Percentiles rank a stretch among this genome's conserved stretches.
These are phyloP conservation scores for Argentina anserina DNA, from an alignment of 306 rosid genomes.

Conservation along the genomic window DNA sequence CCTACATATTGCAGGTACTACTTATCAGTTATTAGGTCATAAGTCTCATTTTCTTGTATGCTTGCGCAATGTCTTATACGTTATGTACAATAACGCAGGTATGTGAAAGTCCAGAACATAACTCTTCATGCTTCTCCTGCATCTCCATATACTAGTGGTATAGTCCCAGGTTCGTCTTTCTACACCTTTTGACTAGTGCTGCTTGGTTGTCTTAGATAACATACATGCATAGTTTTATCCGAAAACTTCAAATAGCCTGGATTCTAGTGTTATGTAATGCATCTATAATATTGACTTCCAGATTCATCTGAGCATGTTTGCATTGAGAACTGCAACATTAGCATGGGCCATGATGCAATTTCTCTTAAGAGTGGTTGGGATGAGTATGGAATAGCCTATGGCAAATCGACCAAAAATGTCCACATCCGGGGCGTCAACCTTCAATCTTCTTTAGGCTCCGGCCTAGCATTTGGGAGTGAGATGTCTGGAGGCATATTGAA, in stretches of 20 bases:
- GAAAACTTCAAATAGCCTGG: not conserved
- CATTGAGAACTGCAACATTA: slow-evolving; percentile 57
- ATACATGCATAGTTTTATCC: not conserved
- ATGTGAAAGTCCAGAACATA: slow-evolving; percentile 46
- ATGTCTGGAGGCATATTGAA: slow-evolving; percentile 67
- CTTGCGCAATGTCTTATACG: not conserved
- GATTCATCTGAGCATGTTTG: slow-evolving; percentile 58
- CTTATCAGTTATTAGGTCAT: not conserved
- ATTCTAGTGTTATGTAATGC: not conserved
- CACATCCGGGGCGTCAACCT: slow-evolving; percentile 43
- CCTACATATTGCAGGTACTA: slow-evolving; percentile 67
- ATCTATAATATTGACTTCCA: slow-evolving; percentile 20
- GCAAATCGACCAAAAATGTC: slow-evolving; percentile 42
- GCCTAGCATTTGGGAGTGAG: slow-evolving; percentile 57
- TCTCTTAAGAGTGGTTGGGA: slow-evolving; percentile 77
- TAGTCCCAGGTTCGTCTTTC: slow-evolving; percentile 57
- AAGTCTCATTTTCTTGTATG: not conserved
- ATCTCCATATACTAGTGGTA: slow-evolving; percentile 59
- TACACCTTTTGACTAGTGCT: not conserved
- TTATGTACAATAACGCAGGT: slow-evolving; percentile 26
- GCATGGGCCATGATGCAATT: slow-evolving; percentile 54
- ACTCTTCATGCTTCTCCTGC: slow-evolving; percentile 43
- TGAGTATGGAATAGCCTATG: slow-evolving; percentile 52
- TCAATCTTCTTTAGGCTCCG: slow-evolving; percentile 47
- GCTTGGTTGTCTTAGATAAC: not conserved